Evolutionary conservation across 176 grass and related monocot species (phyloP).

Genomic region (Eleusine coracana): DNA sequence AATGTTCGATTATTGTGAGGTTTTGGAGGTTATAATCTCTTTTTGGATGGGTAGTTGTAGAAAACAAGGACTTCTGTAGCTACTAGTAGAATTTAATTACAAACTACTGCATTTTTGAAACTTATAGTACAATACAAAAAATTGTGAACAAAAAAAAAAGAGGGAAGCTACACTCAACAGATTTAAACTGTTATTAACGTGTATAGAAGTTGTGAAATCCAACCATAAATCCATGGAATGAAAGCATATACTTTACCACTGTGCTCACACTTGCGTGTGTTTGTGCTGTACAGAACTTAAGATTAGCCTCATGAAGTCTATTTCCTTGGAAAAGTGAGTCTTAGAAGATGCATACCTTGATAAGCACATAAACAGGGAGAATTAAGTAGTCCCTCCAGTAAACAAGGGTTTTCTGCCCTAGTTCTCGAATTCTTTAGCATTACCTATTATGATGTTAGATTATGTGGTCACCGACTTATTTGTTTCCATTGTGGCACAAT

Average conservation of each 20-base stretch:
- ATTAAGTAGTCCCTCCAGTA: constrained; percentile 4
- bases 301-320: neutral
- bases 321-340: neutral
- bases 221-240: neutral
- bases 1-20: neutral
- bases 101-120: neutral
- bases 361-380: neutral
- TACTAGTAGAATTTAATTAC: neutral
- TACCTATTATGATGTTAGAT: neutral
- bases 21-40: neutral
- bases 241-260: neutral
- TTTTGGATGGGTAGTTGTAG: neutral
- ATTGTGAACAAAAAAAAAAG: neutral
- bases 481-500: neutral
- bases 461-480: neutral
- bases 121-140: neutral
- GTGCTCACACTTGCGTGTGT: neutral
- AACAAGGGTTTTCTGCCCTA: neutral
- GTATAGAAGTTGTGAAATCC: neutral
- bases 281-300: neutral
- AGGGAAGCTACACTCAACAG: neutral
- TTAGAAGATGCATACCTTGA: neutral
- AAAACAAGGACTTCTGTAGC: neutral
- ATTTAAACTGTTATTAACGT: neutral
- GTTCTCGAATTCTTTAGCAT: constrained; percentile 9